Evolutionary conservation across 805 yeast species (phyloP).

Genomic region (Teunomyces aglyptinius): DNA sequence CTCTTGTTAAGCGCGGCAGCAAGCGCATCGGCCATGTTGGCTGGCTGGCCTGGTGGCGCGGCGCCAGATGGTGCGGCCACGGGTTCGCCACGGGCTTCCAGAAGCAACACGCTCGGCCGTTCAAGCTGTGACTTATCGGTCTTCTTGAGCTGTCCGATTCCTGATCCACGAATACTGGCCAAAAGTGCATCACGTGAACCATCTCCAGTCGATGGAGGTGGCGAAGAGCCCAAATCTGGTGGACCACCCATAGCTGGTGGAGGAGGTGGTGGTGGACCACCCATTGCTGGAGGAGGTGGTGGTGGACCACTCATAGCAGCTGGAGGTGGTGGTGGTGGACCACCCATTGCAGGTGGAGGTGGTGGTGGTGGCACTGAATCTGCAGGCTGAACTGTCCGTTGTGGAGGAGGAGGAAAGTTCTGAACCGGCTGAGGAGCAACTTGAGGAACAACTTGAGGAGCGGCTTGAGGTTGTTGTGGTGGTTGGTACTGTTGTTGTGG

Average conservation of each 20-base stretch:
- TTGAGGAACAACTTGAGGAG: slow-evolving; percentile 13
- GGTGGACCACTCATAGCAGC: slow-evolving; percentile 27
- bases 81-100: slow-evolving; percentile 67
- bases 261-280: slow-evolving; percentile 17
- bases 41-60: slow-evolving; percentile 55
- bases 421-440: slow-evolving; percentile 14
- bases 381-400: slow-evolving; percentile 7
- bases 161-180: slow-evolving; percentile 82
- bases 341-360: background rate
- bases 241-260: slow-evolving; percentile 26
- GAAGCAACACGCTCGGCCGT: slow-evolving; percentile 68
- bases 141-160: slow-evolving; percentile 62
- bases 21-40: slow-evolving; percentile 77
- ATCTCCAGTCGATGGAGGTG: slow-evolving; percentile 43
- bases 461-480: slow-evolving; percentile 10
- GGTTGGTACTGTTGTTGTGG: slow-evolving; percentile 12
- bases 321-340: slow-evolving; percentile 17
- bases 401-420: slow-evolving; percentile 13
- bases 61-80: slow-evolving; percentile 35
- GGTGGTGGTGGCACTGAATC: slow-evolving; percentile 10
- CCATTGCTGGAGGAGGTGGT: slow-evolving; percentile 16
- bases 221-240: slow-evolving; percentile 19
- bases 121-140: slow-evolving; percentile 84
- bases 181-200: slow-evolving; percentile 75
- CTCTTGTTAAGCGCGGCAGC: slow-evolving; percentile 82